These are phyloP conservation scores for Misopates orontium DNA, from an alignment of 257 asterid species.

Conservation along the genomic window DNA sequence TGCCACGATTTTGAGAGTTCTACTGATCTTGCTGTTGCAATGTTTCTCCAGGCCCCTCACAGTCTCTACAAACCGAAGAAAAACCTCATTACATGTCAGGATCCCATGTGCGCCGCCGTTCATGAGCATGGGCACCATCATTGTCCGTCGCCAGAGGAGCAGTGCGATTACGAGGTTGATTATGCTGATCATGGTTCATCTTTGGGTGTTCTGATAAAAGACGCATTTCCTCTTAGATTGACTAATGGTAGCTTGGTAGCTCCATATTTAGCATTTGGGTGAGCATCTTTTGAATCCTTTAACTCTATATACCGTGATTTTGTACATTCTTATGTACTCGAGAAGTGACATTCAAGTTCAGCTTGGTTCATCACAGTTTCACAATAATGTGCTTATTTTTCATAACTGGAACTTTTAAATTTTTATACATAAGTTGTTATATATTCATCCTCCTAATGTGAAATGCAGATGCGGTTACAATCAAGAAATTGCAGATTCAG, in stretches of 20 bases:
- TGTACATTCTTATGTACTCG: no score
- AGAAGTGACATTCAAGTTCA: no score
- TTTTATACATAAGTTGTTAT: no score
- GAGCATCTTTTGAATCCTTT: no score
- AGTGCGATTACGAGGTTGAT: slow-evolving; percentile 81
- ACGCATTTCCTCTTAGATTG: slow-evolving; percentile 55
- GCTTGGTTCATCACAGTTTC: no score
- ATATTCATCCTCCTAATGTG: slow-evolving; percentile 1
- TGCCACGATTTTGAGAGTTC: not conserved
- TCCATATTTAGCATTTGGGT: slow-evolving; percentile 81
- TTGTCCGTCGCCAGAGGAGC: slow-evolving; percentile 56
- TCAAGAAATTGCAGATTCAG: slow-evolving; percentile 63
- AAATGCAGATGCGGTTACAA: slow-evolving; percentile 79
- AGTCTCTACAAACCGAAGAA: slow-evolving; percentile 63
- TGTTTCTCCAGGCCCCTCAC: slow-evolving; percentile 77
- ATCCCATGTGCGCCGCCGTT: slow-evolving; percentile 64
- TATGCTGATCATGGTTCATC: slow-evolving; percentile 87
- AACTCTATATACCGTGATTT: not conserved
- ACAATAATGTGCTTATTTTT: no score
- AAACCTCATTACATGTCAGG: slow-evolving; percentile 55
- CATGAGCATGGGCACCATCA: slow-evolving; percentile 36
- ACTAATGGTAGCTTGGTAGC: slow-evolving; percentile 54
- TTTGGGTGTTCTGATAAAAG: slow-evolving; percentile 74
- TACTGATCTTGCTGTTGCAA: slow-evolving; percentile 2
- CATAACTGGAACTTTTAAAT: no score